Percentiles rank a stretch among this genome's conserved stretches.
Evolutionary conservation across 2,329 filamentous ascomycete species (phyloP).

Genomic region (Aspergillus ruber): DNA sequence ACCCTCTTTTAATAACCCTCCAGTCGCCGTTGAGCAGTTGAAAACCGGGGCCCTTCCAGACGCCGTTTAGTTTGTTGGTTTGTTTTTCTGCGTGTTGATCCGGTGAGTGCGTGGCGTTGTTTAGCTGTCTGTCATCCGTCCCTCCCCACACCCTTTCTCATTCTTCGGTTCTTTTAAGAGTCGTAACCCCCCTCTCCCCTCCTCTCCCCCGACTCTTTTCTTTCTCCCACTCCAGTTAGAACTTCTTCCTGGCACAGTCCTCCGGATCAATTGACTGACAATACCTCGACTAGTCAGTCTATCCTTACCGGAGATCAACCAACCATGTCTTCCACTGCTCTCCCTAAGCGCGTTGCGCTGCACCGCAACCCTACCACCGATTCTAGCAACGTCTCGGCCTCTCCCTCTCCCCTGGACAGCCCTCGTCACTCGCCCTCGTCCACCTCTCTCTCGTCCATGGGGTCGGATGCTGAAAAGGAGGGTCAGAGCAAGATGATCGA

Average conservation of each 20-base stretch:
- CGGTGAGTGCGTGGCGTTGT: not conserved
- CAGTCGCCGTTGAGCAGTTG: not conserved
- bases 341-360: slow-evolving; percentile 43
- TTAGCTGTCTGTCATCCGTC: not conserved
- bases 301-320: not conserved
- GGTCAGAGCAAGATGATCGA: slow-evolving; percentile 61
- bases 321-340: slow-evolving; percentile 46
- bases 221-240: slow-evolving; percentile 1
- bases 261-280: not conserved
- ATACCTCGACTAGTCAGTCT: not conserved
- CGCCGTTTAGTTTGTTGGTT: slow-evolving; percentile 2
- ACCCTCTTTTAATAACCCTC: not conserved
- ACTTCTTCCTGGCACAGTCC: not conserved
- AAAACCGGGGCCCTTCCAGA: not conserved
- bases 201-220: slow-evolving; percentile 1
- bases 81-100: slow-evolving; percentile 2
- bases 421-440: slow-evolving; percentile 65
- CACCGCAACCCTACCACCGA: slow-evolving; percentile 49
- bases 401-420: slow-evolving; percentile 56
- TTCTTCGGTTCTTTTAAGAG: not conserved
- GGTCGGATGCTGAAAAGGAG: slow-evolving; percentile 56
- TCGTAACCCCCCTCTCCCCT: not conserved
- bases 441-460: slow-evolving; percentile 86
- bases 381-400: slow-evolving; percentile 49
- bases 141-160: not conserved